Evolutionary conservation across 768 basidiomycete species (phyloP), one percentile per base, ranked within the genome.

Genomic region (Boletellus ananas): DNA sequence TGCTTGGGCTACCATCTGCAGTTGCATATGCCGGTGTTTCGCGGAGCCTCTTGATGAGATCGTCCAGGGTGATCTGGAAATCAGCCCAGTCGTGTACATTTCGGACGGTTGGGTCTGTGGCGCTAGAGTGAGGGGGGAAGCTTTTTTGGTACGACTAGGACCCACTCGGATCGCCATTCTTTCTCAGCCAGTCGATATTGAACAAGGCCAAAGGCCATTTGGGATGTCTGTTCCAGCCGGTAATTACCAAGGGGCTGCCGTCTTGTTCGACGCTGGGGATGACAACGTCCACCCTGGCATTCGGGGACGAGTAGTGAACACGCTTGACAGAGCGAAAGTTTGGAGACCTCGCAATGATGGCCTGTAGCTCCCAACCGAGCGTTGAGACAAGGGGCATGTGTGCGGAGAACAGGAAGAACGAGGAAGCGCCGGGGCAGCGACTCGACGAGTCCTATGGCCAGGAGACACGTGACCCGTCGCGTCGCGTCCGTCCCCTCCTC

Each of bases 221-320:
- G 0, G 68, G 55, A 39, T 77, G 74, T 43, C 76, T 65, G 46
- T 89, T 79, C 66, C 79, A 80, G 13, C 77, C 79, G 50, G 79
- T 70, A 14, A 93, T 75, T 23, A 92, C 77, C 43, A 90, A 57
- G 1, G 90, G 90, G 12, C 66, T 52, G 1, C 86, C 87, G 14
- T 60, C 54, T 4, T 53, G 42, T 41, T 89, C 85, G 40, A 79
- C 74, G 9, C 68, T 45, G 27, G 65, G 55, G 27, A 89, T 74
- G 34, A 61, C 61, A 2, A 60, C 47, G 3, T 60, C 63, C 6
- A 55, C 43, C 13, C 64, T 49, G 20, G 79, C 58, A 3, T 56
- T 60, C 4, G 62, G 58, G 29, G 64, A 54, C 10, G 55, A 56
- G 27, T 54, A 60, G 17, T 64, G 62, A 0, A 79, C 58, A 6